Evolutionary conservation across 2,329 filamentous ascomycete genomes (phyloP), one percentile per base, ranked within the genome.

Genomic region (Nannizzia gypsea): DNA sequence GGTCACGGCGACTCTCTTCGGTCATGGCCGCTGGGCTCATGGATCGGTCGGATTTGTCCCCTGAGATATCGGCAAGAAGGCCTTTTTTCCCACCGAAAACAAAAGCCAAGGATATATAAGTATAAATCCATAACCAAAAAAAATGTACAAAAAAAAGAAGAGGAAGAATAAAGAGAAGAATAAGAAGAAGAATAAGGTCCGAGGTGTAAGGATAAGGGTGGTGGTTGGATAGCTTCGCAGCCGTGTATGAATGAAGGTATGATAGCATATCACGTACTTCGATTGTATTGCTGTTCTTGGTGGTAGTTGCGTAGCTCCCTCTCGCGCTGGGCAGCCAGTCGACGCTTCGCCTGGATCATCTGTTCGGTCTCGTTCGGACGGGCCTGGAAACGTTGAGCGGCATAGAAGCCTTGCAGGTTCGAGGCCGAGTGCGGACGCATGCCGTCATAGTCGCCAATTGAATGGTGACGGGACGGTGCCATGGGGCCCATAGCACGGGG

Each of bases 241-340:
- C 48, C 48, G 52, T 42, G n/a, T 17, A 22, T 42, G 46, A 57
- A 57, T 62, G 56, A 59, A 58, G 60, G 55, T 57, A 66, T 65
- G 67, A 64, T 68, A 67, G 71, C 72, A 74, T 61, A 75, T 76
- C 72, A 76, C 75, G 69, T 78, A 97, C 93, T 96, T 89, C 92
- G 87, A 82, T 97, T 95, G 80, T 95, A 97, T 85, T 99, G 93
- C 84, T 99, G 93, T 84, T 99, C 93, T 79, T 96, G 95, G 80
- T 99, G 93, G 79, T 97, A 96, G 79, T 97, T 99, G 77, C 93
- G 90, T 76, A 99, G 86, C 81, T 99, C 93, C 77, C 92, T 89
- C 82, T 99, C 93, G 77, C 93, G 89, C 80, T 97, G 93, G 75
- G 93, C 93, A 71, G 93, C 93, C 89, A 97, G 95, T 81, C 92